Base-by-base conservation (phyloP, 345 rosid genomes). In the Stellera chamaejasme region DNA sequence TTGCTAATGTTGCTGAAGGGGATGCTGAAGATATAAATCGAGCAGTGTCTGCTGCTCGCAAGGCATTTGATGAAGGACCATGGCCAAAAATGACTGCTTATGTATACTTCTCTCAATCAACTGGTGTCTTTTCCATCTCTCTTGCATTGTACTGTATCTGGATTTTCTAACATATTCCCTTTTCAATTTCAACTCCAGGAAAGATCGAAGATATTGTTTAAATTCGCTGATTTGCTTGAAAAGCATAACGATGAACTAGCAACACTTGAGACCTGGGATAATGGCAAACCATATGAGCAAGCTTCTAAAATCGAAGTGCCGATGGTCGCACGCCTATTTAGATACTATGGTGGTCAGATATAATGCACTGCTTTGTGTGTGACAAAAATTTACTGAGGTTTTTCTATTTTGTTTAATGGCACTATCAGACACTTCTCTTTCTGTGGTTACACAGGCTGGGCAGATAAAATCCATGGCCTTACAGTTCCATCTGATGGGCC, bases 11-110 rank as follows among this genome's bases (percentile, higher is more conserved):
- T n/a, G 96, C 99, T 56, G 98, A 92, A 82, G 98, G 87, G 0
- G 97, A 88, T 68, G 78, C 72, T 15, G 99, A 88, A 76, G 99
- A 93, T 73, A 56, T 93, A 46, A 61, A 93, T 55, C 72, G 84
- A 15, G 97, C 99, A 0, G 99, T 93, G 13, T 59, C 75, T 64
- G 91, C 96, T 78, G 98, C 98, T 68, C 88, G 98, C 49, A 82
- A 81, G 75, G 99, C 99, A 11, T 93, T 93, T 70, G 99, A 93
- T 69, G 89, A 84, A 64, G 97, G 99, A 68, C 89, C 99, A 32
- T 93, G 99, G 99, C 99, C 97, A 5, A 84, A 36, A 72, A 84
- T 89, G 95, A 69, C 86, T 63, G 88, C 97, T 59, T 86, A 88
- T 71, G 99, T 93, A 77, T 74, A 4, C 12, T 54, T 11, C 27